Base-by-base conservation (phyloP, 208 protist species). In the Leishmania lainsoni region DNA sequence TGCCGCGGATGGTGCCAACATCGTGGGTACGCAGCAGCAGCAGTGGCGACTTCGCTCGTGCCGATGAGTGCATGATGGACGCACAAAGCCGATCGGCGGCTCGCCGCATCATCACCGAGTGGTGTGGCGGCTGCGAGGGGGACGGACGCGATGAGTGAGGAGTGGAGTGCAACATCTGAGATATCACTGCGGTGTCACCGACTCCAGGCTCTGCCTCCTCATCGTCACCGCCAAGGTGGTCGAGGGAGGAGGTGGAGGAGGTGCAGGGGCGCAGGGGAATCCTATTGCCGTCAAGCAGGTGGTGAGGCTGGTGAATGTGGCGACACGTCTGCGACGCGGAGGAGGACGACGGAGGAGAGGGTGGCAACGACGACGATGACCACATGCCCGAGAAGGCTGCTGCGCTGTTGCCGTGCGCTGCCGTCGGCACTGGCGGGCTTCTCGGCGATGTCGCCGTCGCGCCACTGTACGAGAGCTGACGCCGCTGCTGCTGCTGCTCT, bases 81-180 rank as follows among this genome's bases (percentile, higher is more conserved):
- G 61, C 75, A 48, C 76, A 51, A 26, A 78, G 68, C 12, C 54
- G 81, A 54, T 84, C 81, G 4, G 76, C 76, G 20, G 81, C 76
- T 5, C 76, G 81, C 81, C 74, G 39, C 76, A 81, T 85, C 76
- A 81, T 79, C 8, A 54, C 51, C 0, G 81, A 85, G 5, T 39
- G 71, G 4, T 80, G 81, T 42, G 52, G 81, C 70, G 69, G 42
- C 35, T 68, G 54, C 58, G 74, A 68, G 2, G 32, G 32, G 0
- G 81, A 76, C 32, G 73, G 70, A 8, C 81, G 76, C 42, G 81
- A 84, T 76, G 54, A 76, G 35, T 80, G 2, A n/a, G 81, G 76
- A 3, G 75, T 59, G 5, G 69, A 71, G 39, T 65, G 39, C 32
- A 52, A 74, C 8, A 51, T 9, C 0, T 9, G 22, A 17, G 35